A percentile compares a stretch with the other conserved stretches of the same genome.
Conservation (phyloP, 306 rosid species). For the Trifolium dubium region DNA sequence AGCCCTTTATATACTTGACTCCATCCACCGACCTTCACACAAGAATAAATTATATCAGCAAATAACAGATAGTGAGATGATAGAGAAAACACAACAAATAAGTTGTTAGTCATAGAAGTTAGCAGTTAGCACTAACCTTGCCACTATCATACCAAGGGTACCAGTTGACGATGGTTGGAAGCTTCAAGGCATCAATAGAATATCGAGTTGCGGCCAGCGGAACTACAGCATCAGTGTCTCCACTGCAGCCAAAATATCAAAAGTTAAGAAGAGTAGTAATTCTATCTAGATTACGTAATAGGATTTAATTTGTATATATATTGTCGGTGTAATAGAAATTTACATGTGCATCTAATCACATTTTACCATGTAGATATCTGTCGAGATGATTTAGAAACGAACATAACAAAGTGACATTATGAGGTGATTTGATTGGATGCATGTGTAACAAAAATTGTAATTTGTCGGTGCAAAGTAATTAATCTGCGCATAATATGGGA, state of each 20-base stretch:
- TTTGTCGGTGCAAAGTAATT: background rate
- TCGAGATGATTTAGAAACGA: background rate
- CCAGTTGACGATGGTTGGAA: slow-evolving; percentile 83
- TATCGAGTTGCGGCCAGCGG: slow-evolving; percentile 90
- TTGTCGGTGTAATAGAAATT: background rate
- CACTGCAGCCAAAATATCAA: slow-evolving; percentile 54
- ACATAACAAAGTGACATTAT: too few relatives aligned
- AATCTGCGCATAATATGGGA: background rate
- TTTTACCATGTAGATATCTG: background rate
- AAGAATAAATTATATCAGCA: slow-evolving; percentile 16
- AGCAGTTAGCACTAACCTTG: slow-evolving; percentile 66
- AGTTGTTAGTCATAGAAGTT: background rate
- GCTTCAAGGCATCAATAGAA: slow-evolving; percentile 85
- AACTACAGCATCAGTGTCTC: slow-evolving; percentile 92
- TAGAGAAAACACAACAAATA: too few relatives aligned
- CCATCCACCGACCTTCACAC: slow-evolving; percentile 90
- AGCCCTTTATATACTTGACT: slow-evolving; percentile 83
- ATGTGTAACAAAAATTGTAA: too few relatives aligned
- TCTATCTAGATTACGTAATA: background rate
- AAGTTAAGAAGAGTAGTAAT: background rate
- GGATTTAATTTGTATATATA: background rate
- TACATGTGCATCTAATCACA: background rate
- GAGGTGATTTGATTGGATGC: background rate
- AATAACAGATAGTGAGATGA: too few relatives aligned
- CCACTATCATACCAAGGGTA: slow-evolving; percentile 82